These are phyloP conservation scores for Urochloa ruziziensis DNA, from an alignment of 176 grass and related monocot genomes.

Conservation along the genomic window DNA sequence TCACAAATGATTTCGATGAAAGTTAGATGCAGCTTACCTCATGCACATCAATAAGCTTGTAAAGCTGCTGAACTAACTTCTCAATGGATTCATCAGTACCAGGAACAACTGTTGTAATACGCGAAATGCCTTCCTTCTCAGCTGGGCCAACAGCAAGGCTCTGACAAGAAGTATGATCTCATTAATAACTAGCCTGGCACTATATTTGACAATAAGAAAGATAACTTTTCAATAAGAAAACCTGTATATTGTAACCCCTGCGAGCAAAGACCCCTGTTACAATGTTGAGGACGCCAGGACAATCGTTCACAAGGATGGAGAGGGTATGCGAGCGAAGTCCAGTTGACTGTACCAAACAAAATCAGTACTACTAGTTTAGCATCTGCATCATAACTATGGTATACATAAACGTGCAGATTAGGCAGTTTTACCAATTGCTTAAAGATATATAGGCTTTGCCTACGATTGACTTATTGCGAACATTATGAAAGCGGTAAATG, in stretches of 20 bases:
- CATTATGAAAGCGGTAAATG: slow-evolving; percentile 6
- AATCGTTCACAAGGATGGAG: slow-evolving; percentile 89
- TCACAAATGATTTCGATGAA: background rate
- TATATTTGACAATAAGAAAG: slow-evolving; percentile 6
- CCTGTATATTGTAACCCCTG: slow-evolving; percentile 99
- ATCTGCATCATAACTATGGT: background rate
- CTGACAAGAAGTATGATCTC: slow-evolving; percentile 35
- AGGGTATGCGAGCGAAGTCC: slow-evolving; percentile 89
- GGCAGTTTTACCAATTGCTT: background rate
- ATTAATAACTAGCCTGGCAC: slow-evolving; percentile 2
- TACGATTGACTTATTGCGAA: slow-evolving; percentile 18
- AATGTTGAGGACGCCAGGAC: slow-evolving; percentile 87
- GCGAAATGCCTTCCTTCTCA: slow-evolving; percentile 79
- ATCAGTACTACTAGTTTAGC: slow-evolving; percentile 20
- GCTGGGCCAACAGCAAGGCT: slow-evolving; percentile 92
- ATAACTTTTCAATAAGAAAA: slow-evolving; percentile 22
- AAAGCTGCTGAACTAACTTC: slow-evolving; percentile 83
- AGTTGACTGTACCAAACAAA: slow-evolving; percentile 53
- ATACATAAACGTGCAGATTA: slow-evolving; percentile 19
- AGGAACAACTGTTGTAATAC: slow-evolving; percentile 91
- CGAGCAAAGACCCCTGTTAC: slow-evolving; percentile 94
- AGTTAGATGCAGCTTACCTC: slow-evolving; percentile 46
- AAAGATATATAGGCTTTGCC: slow-evolving; percentile 1
- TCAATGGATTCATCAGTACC: slow-evolving; percentile 78
- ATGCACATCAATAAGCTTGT: slow-evolving; percentile 91